phyloP scores from a whole-genome alignment of 1,284 basidiomycete genomes.

The Cutaneotrichosporon sp. region DNA sequence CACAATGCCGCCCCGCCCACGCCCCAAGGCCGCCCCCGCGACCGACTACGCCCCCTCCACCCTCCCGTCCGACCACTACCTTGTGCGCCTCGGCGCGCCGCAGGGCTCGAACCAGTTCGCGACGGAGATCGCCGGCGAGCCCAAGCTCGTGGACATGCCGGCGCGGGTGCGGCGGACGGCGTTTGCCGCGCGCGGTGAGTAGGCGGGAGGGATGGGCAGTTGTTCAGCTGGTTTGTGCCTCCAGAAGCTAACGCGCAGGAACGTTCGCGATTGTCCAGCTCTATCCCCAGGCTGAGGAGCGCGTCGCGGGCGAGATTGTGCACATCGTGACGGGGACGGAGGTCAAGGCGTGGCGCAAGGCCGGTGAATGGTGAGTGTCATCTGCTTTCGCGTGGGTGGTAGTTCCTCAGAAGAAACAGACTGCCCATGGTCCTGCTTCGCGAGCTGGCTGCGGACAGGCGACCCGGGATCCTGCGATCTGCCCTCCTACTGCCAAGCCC shows the following conservation, averaged over 20 bases:
- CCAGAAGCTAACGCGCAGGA: slow-evolving; percentile 25
- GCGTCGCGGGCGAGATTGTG: slow-evolving; percentile 43
- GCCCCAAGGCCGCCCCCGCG: slow-evolving; percentile 4
- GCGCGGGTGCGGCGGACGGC: slow-evolving; percentile 32
- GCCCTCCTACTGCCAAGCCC: too few relatives aligned
- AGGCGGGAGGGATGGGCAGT: too few relatives aligned
- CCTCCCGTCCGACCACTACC: slow-evolving; percentile 31
- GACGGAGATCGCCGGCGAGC: slow-evolving; percentile 27
- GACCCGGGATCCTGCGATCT: too few relatives aligned
- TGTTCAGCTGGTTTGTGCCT: background rate
- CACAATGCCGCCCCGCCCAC: slow-evolving; percentile 8
- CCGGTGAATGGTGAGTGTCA: slow-evolving; percentile 43
- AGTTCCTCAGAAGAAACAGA: background rate
- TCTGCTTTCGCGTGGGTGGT: too few relatives aligned
- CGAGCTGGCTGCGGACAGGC: background rate
- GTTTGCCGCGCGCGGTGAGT: slow-evolving; percentile 40
- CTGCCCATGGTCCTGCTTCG: too few relatives aligned
- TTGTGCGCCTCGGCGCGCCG: slow-evolving; percentile 40
- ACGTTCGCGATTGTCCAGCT: slow-evolving; percentile 42
- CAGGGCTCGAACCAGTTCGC: slow-evolving; percentile 44
- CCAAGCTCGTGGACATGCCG: slow-evolving; percentile 43
- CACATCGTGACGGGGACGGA: slow-evolving; percentile 35
- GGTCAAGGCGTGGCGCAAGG: slow-evolving; percentile 41
- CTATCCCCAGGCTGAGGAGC: slow-evolving; percentile 26
- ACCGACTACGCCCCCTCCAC: slow-evolving; percentile 29